Percentiles rank a stretch among this genome's conserved stretches.
Conservation (phyloP, 192 early-diverging fungal genomes). For the Pilaira anomala region DNA sequence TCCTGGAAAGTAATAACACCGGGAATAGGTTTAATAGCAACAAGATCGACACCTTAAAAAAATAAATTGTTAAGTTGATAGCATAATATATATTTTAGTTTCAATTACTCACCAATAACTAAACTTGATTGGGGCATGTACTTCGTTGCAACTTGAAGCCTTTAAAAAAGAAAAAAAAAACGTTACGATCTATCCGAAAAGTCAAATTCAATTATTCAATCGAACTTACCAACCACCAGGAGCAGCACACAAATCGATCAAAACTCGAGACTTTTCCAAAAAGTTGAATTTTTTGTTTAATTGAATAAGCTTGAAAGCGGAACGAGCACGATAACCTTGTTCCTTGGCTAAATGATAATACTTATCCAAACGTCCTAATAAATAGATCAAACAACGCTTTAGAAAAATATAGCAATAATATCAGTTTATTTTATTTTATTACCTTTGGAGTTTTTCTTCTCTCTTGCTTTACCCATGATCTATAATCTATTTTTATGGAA, state of each 20-base stretch:
- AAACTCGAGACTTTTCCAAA: conserved; percentile 78
- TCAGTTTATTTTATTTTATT: not conserved
- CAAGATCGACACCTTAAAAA: conserved; percentile 79
- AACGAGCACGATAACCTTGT: conserved; percentile 97
- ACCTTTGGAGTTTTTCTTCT: conserved; percentile 41
- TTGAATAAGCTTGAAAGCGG: conserved; percentile 99
- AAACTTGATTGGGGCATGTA: conserved; percentile 97
- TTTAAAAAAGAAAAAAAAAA: conserved; percentile 8
- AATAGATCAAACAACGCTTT: conserved; percentile 16
- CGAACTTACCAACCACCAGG: conserved; percentile 86
- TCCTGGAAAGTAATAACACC: conserved; percentile 93
- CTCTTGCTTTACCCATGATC: conserved; percentile 37
- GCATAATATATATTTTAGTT: not conserved
- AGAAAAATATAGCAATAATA: not conserved
- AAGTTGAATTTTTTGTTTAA: conserved; percentile 99
- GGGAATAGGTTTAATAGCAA: conserved; percentile 93
- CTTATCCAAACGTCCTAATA: conserved; percentile 96
- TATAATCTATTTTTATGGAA: not conserved
- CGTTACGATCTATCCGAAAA: not conserved
- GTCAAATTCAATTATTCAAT: not conserved
- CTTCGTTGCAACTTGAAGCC: conserved; percentile 93
- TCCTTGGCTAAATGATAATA: conserved; percentile 99
- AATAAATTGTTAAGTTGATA: no score
- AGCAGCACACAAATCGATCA: conserved; percentile 98
- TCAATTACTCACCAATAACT: conserved; percentile 64